Base-by-base conservation (phyloP, 371 early-diverging fungal genomes). In the Mycotypha africana region DNA sequence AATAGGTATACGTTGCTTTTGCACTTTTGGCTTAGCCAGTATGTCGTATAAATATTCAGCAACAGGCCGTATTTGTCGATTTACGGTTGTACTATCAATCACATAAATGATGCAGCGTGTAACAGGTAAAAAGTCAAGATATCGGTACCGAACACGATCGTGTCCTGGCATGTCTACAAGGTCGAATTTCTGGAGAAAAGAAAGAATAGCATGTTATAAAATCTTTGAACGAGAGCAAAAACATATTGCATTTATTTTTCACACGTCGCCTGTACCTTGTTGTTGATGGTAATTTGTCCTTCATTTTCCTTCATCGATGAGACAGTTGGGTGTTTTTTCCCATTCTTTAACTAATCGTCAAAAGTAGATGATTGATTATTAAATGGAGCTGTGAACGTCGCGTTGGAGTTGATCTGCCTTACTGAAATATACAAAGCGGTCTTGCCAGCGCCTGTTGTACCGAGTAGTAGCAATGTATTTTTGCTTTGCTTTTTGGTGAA, bases 81-180 rank as follows among this genome's bases (percentile, higher is more conserved):
- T 45, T 4, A 84, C 46, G 0, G 77, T 74, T 2, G 85, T 73
- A 39, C 87, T 77, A 55, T 94, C 93, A 1, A 94, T 63, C 5
- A 92, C 76, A 71, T 90, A 91, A 15, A 92, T 65, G 34, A 92
- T 65, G 3, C 78, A 82, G 11, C 79, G 79, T 14, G 91, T 78
- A 4, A 80, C 74, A 2, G 84, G 78, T 52, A 87, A 62, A 50
- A 76, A 83, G 41, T 89, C 85, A 34, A 72, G 49, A 40, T 79
- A 83, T 50, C 84, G 79, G 58, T 80, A 86, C 3, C 88, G 80
- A 11, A 89, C 77, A 47, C 86, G 89, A 51, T 86, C 86, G 57
- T 92, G 92, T 9, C 94, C 94, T 9, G 94, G 94, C 15, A 93
- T 60, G 64, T 93, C 94, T 3, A 93, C 83, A n/a, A 91, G 49